Conservation (phyloP, 768 basidiomycete species). For the Dictyophora rubrovolvata region DNA sequence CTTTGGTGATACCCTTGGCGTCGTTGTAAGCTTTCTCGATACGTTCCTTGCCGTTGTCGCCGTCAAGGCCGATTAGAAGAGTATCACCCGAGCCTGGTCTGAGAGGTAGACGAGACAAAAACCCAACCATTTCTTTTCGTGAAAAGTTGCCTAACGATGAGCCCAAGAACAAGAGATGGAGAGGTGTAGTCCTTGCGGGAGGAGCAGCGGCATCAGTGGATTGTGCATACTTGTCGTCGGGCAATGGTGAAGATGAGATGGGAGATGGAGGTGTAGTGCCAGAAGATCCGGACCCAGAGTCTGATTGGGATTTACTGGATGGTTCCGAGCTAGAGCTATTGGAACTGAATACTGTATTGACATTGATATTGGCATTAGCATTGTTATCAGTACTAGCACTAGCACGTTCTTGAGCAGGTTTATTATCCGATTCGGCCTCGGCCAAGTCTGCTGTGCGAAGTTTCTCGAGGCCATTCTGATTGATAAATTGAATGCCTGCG, state of each 20-base stretch:
- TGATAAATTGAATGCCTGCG: constrained; percentile 52
- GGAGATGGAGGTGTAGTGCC: constrained; percentile 8
- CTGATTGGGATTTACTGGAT: constrained; percentile 2
- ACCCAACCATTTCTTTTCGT: constrained; percentile 54
- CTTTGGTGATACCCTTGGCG: constrained; percentile 53
- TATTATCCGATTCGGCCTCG: neutral
- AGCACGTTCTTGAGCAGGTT: neutral
- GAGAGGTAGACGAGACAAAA: constrained; percentile 72
- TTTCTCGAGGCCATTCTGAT: constrained; percentile 44
- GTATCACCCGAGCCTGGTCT: constrained; percentile 70
- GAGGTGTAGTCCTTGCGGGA: constrained; percentile 25
- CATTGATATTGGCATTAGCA: neutral
- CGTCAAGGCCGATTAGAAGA: constrained; percentile 84
- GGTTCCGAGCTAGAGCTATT: neutral
- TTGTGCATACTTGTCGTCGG: neutral
- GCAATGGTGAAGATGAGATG: constrained; percentile 2
- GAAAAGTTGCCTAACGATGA: constrained; percentile 88
- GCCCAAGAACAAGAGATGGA: constrained; percentile 87
- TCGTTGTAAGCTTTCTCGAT: constrained; percentile 89
- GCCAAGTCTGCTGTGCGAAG: constrained; percentile 8
- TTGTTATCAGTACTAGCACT: neutral
- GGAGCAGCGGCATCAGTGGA: neutral
- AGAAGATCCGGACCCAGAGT: constrained; percentile 1
- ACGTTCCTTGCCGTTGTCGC: constrained; percentile 54
- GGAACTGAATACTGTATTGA: neutral